These are phyloP conservation scores for Wickerhamiella azyma DNA, from an alignment of 805 yeast genomes.

Conservation along the genomic window DNA sequence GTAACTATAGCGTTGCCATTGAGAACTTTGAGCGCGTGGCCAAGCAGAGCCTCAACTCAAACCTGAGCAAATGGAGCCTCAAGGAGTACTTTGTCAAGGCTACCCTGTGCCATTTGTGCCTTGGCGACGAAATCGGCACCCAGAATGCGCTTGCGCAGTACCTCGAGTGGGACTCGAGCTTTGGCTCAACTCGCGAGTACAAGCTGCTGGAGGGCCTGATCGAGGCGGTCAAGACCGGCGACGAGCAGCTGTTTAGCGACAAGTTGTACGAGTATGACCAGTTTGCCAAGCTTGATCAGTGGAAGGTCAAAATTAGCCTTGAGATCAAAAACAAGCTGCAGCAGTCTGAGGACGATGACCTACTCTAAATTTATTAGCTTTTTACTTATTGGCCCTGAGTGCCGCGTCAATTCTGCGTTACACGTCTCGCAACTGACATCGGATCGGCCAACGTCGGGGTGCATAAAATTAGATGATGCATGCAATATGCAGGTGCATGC, in stretches of 20 bases:
- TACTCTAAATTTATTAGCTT: conserved; percentile 14
- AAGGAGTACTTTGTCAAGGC: conserved; percentile 85
- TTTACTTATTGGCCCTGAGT: background rate
- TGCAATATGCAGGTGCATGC: no score
- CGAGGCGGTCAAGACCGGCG: conserved; percentile 67
- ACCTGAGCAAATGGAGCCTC: conserved; percentile 74
- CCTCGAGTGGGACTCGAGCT: conserved; percentile 53
- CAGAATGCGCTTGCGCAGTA: conserved; percentile 53
- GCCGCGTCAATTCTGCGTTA: no score
- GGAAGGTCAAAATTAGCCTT: conserved; percentile 74
- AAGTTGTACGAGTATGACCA: conserved; percentile 75
- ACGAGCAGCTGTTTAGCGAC: conserved; percentile 59
- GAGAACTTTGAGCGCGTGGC: conserved; percentile 68
- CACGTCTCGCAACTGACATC: no score
- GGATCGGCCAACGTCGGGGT: no score
- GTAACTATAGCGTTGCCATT: conserved; percentile 63
- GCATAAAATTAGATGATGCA: no score
- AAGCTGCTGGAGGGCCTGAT: conserved; percentile 52
- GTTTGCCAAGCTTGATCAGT: conserved; percentile 74
- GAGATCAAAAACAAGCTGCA: conserved; percentile 65
- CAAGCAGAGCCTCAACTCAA: conserved; percentile 57
- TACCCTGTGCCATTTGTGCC: conserved; percentile 69
- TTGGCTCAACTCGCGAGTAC: conserved; percentile 56
- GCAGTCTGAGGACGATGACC: conserved; percentile 54
- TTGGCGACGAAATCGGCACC: conserved; percentile 76